Base-by-base conservation (phyloP, 176 grass and related monocot genomes). In the Zoysia pacifica region DNA sequence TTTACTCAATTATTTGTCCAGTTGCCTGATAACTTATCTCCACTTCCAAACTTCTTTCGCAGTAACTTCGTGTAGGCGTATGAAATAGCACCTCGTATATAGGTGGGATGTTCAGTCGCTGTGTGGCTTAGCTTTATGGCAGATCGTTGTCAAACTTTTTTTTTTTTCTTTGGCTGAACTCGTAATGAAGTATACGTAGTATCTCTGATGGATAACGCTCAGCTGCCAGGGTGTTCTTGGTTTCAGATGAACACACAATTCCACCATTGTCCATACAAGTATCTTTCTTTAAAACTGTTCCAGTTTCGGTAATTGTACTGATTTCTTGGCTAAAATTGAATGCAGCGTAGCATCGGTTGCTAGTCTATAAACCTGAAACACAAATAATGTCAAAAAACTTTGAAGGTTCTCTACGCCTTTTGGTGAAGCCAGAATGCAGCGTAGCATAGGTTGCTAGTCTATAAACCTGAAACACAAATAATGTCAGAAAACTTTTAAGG, bases 1-100 rank as follows among this genome's bases (percentile, higher is more conserved):
- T 81, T 18, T 76, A 76, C 76, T 18, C 81, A 80, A 84, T 80
- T 89, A 89, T 89, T 89, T 18, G 15, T 63, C 81, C 65, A 65
- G n/a, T 89, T 84, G 87, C 71, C 54, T 54, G 64, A 70, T 56
- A 80, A 75, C 55, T 75, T 84, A 76, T 84, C 70, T 75, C 69
- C 55, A 65, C 12, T 65, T 84, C 77, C 48, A 55, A 70, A 69
- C 77, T n/a, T 76, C 28, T 80, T 75, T 41, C 20, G 19, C 53
- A 48, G 40, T 59, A 37, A 51, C 75, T 69, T 88, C 64, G 28
- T 80, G 76, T 11, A 74, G 76, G 42, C 56, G 11, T 76, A 62
- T 74, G 62, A 75, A 83, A 55, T 53, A 74, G 70, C 20, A 83
- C 38, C 53, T 63, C 38, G 69, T 79, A 53, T 28, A 6, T 6